Base-by-base conservation (phyloP, 768 basidiomycete genomes). In the Thelephora ganbajun region DNA sequence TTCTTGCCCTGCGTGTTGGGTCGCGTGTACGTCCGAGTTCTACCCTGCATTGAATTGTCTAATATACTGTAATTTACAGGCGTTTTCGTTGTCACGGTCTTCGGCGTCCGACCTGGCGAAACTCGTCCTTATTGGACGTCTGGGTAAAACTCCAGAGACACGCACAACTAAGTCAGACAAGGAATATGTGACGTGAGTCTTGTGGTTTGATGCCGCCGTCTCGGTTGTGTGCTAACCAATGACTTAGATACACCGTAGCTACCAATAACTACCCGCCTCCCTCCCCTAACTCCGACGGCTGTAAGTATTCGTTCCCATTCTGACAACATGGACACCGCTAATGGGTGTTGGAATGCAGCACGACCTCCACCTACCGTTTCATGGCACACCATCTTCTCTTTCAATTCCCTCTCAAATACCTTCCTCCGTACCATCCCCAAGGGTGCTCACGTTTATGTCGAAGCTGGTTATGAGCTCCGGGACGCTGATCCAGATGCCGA, bases 321-420 rank as follows among this genome's bases (percentile, higher is more conserved):
- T 9, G 23, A 9, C 18, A 30, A 41, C 34, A 37, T 46, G 42
- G 45, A 19, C 11, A 5, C 7, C 41, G 22, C 20, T 20, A 7
- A 22, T 23, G 9, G 19, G 2, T 51, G n/a, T 44, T 44, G 34
- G 22, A 39, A 13, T 44, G n/a, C 44, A 86, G 83, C 72, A 54
- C 76, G 77, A 43, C 58, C 62, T 11, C 67, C 69, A 22, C 54
- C 69, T 4, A 68, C 65, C 12, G 72, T 83, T 6, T 81, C 83
- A 19, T 93, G 80, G 77, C 89, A 92, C 57, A 68, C 77, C 41
- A 55, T 93, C 43, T 56, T 89, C 43, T 89, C 81, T 20, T 91
- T 91, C 69, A 65, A 66, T n/a, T 70, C 77, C 6, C 3, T 39
- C 35, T 56, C 76, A n/a, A 80, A 80, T 53, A 76, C 68, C 50